Evolutionary conservation across 1,284 basidiomycete species (phyloP), one percentile per base, ranked within the genome.

Genomic region (Marasmius fiardii): DNA sequence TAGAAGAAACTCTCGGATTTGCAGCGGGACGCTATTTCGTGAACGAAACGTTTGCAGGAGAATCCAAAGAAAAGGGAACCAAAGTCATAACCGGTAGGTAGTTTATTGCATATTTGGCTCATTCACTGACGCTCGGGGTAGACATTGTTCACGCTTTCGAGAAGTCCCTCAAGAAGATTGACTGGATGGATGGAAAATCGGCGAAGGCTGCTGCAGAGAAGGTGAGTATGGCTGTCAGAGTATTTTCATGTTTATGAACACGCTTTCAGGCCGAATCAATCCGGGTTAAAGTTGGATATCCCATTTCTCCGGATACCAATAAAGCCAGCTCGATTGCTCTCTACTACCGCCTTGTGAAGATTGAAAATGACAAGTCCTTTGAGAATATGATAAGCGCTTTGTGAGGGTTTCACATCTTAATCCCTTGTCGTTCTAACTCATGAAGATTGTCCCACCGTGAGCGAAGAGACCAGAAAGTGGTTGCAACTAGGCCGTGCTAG

Each of bases 151-250:
- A 81, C 18, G 80, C 93, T 0, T 99, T 98, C 80, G 88, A 94
- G 69, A 73, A 74, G 23, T 93, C 93, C 14, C 75, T 98, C 11
- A 74, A 80, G 12, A 72, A 84, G 54, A 80, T 98, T 52, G 79
- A 87, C 45, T 99, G 96, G 96, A 93, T 99, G 88, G 96, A 99
- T 69, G 71, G 86, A 47, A 73, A 87, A 65, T 95, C 93, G 7
- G 87, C 92, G 18, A 75, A 78, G 37, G 90, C 87, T 53, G 96
- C 96, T 1, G 84, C 88, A 41, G 84, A 90, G 68, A 99, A 99
- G 80, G 88, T 85, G 31, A 43, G 57, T 37, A 43, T 55, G 1
- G n/a, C 44, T 31, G n/a, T 44, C 51, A 31, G n/a, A 37, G 48
- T 34, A 28, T 28, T 28, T 16, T 23, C 52, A 54, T 3, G 26